Evolutionary conservation across 441 rosid genomes (phyloP).

Genomic region (Theobroma grandiflorum): DNA sequence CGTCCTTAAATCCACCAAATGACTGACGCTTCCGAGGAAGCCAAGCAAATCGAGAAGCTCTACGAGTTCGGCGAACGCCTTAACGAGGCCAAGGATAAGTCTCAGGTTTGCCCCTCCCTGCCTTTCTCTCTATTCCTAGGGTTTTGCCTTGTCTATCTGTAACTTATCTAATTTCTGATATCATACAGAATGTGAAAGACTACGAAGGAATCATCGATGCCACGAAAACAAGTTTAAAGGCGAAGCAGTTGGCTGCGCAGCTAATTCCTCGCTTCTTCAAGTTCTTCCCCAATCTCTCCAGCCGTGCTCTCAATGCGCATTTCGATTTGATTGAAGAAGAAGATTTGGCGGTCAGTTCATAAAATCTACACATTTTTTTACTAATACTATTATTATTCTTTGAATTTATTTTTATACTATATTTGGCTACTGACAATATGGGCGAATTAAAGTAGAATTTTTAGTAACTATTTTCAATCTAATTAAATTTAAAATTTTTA

Average conservation of each 20-base stretch:
- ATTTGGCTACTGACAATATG: background rate
- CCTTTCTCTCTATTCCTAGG: constrained; percentile 34
- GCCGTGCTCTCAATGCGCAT: constrained; percentile 76
- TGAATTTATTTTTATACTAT: background rate
- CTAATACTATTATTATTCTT: background rate
- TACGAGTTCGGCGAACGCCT: constrained; percentile 97
- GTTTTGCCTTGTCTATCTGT: constrained; percentile 25
- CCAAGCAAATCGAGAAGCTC: constrained; percentile 86
- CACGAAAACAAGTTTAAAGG: constrained; percentile 77
- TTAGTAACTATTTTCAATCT: background rate
- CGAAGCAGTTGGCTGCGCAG: constrained; percentile 97
- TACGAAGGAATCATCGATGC: constrained; percentile 87
- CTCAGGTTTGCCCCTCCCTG: constrained; percentile 56
- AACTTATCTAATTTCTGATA: constrained; percentile 15
- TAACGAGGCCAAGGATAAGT: constrained; percentile 92
- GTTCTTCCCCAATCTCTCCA: constrained; percentile 84
- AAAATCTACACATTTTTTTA: background rate
- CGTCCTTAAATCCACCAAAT: constrained; percentile 39
- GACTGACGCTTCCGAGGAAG: constrained; percentile 70
- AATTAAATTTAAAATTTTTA: constrained; percentile 20
- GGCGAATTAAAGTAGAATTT: background rate
- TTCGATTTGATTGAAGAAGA: constrained; percentile 92
- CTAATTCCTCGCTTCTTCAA: constrained; percentile 98
- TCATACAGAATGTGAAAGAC: constrained; percentile 73
- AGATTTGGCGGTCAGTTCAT: constrained; percentile 76